Evolutionary conservation across 306 rosid genomes (phyloP).

Genomic region (Quercus wislizeni): DNA sequence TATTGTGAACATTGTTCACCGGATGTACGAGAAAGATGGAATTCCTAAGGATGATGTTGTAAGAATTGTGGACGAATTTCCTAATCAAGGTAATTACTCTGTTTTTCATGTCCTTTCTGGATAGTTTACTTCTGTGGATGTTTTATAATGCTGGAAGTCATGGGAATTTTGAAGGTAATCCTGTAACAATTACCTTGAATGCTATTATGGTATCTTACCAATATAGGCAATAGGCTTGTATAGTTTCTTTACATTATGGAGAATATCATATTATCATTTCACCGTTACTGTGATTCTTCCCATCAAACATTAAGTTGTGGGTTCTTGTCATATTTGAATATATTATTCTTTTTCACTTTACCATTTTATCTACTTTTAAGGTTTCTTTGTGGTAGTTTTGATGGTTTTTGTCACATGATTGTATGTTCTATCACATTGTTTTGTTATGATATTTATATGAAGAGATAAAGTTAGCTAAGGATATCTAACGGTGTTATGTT

Average conservation of each 20-base stretch:
- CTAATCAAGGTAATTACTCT: conserved; percentile 72
- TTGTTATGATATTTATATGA: neutral
- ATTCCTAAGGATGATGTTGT: conserved; percentile 69
- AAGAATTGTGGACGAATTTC: conserved; percentile 66
- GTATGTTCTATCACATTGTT: neutral
- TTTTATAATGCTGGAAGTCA: neutral
- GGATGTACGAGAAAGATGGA: conserved; percentile 91
- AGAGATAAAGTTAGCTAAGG: neutral
- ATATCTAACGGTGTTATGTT: neutral
- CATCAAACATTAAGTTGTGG: neutral
- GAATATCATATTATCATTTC: neutral
- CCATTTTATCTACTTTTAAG: neutral
- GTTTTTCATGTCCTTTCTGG: conserved; percentile 3
- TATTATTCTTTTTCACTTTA: neutral
- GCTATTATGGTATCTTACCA: neutral
- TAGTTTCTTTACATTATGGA: neutral
- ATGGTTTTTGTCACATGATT: neutral
- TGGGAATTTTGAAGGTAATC: neutral
- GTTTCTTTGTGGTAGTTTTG: neutral
- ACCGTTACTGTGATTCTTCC: neutral
- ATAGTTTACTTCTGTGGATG: conserved; percentile 1
- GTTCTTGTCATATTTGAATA: neutral
- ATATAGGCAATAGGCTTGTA: neutral
- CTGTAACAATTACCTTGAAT: neutral
- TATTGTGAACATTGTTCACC: conserved; percentile 76